phyloP scores from a whole-genome alignment of 2,329 filamentous ascomycete genomes.

The Curvularia sp. region DNA sequence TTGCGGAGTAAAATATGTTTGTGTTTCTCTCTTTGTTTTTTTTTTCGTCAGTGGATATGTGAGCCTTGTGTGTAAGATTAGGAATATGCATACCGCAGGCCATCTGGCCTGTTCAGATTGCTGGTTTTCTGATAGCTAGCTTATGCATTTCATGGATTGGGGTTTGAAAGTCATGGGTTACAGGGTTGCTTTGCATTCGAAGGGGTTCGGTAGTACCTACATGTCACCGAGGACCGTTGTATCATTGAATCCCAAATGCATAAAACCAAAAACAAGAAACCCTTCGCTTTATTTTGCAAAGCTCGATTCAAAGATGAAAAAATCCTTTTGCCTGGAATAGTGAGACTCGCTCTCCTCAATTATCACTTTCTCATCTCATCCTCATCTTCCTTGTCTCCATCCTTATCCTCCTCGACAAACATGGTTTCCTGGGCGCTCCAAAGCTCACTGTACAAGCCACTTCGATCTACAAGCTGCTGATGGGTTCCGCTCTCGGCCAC shows the following conservation, averaged over 20 bases:
- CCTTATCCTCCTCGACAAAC: conserved; percentile 34
- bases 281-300: neutral
- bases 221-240: neutral
- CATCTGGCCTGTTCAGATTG: neutral
- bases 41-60: neutral
- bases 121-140: too few species aligned
- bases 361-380: conserved; percentile 4
- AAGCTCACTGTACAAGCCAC: conserved; percentile 83
- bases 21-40: too few species aligned
- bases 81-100: neutral
- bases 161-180: neutral
- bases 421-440: conserved; percentile 70
- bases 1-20: conserved; percentile 58
- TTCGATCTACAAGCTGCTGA: conserved; percentile 77
- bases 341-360: too few species aligned
- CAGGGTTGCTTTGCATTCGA: neutral
- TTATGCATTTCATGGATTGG: too few species aligned
- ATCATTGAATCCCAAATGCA: neutral
- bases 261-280: neutral
- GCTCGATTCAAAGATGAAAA: neutral
- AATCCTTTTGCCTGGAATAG: too few species aligned
- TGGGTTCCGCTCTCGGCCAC: conserved; percentile 94
- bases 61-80: neutral
- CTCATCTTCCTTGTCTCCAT: neutral
- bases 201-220: neutral